Base-by-base conservation (phyloP, 2,329 filamentous ascomycete genomes). In the Aspergillus sergii region DNA sequence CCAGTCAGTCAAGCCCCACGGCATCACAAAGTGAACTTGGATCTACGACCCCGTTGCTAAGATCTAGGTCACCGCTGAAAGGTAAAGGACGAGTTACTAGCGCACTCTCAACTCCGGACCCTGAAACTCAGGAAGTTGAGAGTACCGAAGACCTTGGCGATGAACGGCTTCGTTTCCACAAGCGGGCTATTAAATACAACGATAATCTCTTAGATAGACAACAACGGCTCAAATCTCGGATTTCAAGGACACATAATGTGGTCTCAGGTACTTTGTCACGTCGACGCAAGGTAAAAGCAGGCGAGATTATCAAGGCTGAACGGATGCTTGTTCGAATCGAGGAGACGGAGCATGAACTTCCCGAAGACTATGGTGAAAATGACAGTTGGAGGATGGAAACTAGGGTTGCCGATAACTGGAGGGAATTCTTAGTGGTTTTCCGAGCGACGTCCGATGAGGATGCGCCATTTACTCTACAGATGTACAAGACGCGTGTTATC, bases 311-410 rank as follows among this genome's bases (percentile, higher is more conserved):
- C 62, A 89, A 89, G 74, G 88, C 88, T 75, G 88, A 90, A 71
- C 86, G 85, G 63, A 91, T 91, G 88, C 82, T 91, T 26, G 84
- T 90, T 23, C 82, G 86, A 26, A 82, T 89, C 28, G 88, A 89
- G 68, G 80, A 81, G 46, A 83, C 80, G 8, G 81, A 83, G 66
- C 79, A 77, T n/a, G 68, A 83, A 4, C 76, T 89, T 10, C 84
- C 86, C 0, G 81, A 84, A 8, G 86, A 89, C 62, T 90, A 86
- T 66, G 85, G 87, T 59, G 88, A 91, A 72, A 89, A 89, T 66
- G 83, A 84, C 53, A 88, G 85, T 64, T 79, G 86, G 63, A 83
- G 84, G 65, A 83, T 87, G 54, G 85, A 88, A 64, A 86, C 86
- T 10, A 81, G 83, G 59, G 81, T 83, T 12, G 76, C 86, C 48